phyloP scores from a whole-genome alignment of 805 yeast species.

The Zygoascus bituminiphila region DNA sequence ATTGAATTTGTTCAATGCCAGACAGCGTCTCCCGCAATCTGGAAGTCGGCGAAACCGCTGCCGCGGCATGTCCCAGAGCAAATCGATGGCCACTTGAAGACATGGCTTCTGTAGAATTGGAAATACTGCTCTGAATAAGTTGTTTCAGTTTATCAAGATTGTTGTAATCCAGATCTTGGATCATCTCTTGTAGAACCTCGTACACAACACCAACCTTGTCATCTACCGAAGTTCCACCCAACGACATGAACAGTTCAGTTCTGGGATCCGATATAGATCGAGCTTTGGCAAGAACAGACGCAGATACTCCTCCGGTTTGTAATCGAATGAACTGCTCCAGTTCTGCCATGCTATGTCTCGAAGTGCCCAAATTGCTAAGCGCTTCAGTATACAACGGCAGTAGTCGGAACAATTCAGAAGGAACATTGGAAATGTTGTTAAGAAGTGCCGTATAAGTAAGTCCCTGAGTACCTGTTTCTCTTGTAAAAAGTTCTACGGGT shows the following conservation, averaged over 20 bases:
- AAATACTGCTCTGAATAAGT: constrained; percentile 62
- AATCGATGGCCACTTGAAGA: constrained; percentile 85
- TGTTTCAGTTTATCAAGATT: constrained; percentile 62
- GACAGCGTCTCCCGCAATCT: constrained; percentile 53
- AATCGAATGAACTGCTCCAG: constrained; percentile 79
- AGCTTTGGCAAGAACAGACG: constrained; percentile 45
- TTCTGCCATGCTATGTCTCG: constrained; percentile 57
- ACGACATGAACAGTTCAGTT: constrained; percentile 45
- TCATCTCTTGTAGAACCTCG: constrained; percentile 59
- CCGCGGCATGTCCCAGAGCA: constrained; percentile 63
- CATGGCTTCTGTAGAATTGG: constrained; percentile 68
- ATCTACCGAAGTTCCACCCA: constrained; percentile 65
- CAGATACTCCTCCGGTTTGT: constrained; percentile 75
- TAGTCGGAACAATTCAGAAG: constrained; percentile 54
- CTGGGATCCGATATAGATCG: constrained; percentile 40
- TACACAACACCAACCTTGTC: constrained; percentile 53
- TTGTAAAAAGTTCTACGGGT: constrained; percentile 18
- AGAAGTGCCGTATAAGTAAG: constrained; percentile 67
- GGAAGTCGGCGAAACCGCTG: constrained; percentile 53
- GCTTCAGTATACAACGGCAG: constrained; percentile 73
- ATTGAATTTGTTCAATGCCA: constrained; percentile 73
- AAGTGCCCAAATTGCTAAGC: constrained; percentile 82
- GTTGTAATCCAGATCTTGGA: constrained; percentile 57
- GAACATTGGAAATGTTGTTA: constrained; percentile 51
- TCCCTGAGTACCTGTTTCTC: constrained; percentile 41